Percentiles rank a stretch among this genome's conserved stretches.
Conservation (phyloP, 208 protist species). For the Endotrypanum monterogeii region DNA sequence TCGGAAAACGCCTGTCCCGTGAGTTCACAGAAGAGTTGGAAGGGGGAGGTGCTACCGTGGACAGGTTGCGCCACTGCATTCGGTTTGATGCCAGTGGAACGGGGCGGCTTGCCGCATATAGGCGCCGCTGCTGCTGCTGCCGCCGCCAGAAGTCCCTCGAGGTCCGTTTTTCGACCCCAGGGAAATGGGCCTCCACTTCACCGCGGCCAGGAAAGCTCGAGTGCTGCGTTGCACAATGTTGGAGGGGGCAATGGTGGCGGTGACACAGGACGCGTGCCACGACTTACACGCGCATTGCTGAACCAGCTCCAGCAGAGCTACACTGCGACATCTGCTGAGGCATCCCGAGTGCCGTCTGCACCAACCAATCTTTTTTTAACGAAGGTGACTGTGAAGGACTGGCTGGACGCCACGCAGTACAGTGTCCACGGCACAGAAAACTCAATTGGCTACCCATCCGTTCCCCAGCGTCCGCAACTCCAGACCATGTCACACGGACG, state of each 20-base stretch:
- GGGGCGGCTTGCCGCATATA: neutral
- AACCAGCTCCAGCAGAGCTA: constrained; percentile 15
- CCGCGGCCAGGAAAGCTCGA: neutral
- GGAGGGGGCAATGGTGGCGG: neutral
- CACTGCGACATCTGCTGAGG: neutral
- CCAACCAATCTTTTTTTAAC: neutral
- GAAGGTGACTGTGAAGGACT: neutral
- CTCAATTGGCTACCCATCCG: neutral
- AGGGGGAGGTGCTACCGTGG: neutral
- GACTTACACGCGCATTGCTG: constrained; percentile 16
- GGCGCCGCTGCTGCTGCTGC: neutral
- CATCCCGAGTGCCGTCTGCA: neutral
- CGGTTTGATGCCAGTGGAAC: neutral
- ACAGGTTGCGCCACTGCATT: neutral
- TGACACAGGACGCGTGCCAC: constrained; percentile 1
- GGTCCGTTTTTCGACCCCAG: neutral
- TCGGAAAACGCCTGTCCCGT: neutral
- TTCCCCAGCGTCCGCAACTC: neutral
- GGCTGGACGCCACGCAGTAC: neutral
- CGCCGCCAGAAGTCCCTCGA: neutral
- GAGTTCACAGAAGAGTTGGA: neutral
- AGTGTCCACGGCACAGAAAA: neutral
- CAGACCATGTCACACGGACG: constrained; percentile 6
- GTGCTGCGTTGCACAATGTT: neutral
- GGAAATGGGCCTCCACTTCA: neutral